Conservation (phyloP, 345 rosid genomes). For the Citrus medica region DNA sequence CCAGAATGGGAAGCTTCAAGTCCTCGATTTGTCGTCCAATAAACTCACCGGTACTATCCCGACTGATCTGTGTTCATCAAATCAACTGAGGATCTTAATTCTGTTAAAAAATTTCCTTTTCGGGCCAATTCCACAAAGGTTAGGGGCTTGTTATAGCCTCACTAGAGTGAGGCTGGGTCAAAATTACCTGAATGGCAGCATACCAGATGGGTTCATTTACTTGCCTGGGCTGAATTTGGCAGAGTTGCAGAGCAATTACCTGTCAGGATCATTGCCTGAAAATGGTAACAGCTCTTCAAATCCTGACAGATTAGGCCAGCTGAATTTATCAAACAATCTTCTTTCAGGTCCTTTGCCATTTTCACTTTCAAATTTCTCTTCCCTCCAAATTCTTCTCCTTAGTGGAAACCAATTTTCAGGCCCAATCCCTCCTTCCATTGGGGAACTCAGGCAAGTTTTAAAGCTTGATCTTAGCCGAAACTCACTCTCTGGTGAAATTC, state of each 20-base stretch:
- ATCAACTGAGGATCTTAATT: constrained; percentile 41
- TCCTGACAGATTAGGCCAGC: constrained; percentile 41
- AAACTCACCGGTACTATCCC: constrained; percentile 73
- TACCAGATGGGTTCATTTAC: constrained; percentile 57
- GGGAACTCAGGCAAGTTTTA: constrained; percentile 38
- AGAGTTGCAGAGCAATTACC: constrained; percentile 63
- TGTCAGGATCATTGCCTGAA: constrained; percentile 44
- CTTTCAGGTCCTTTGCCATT: constrained; percentile 49
- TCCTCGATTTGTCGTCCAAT: constrained; percentile 63
- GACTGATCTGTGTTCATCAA: constrained; percentile 37
- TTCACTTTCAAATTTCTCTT: constrained; percentile 53
- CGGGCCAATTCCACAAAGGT: constrained; percentile 56
- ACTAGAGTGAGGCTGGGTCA: constrained; percentile 57
- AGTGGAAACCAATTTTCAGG: constrained; percentile 57
- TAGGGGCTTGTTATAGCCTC: constrained; percentile 50
- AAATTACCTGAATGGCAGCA: constrained; percentile 60
- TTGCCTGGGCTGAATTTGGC: constrained; percentile 53
- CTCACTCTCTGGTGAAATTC: constrained; percentile 44
- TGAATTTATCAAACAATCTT: constrained; percentile 56
- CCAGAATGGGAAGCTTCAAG: constrained; percentile 41
- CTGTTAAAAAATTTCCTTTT: constrained; percentile 56
- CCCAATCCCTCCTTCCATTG: constrained; percentile 43
- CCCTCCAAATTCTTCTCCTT: constrained; percentile 46
- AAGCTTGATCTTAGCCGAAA: constrained; percentile 57
- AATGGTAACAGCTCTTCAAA: constrained; percentile 25